Base-by-base conservation (phyloP, 2,329 filamentous ascomycete species). In the Aureobasidium lini region DNA sequence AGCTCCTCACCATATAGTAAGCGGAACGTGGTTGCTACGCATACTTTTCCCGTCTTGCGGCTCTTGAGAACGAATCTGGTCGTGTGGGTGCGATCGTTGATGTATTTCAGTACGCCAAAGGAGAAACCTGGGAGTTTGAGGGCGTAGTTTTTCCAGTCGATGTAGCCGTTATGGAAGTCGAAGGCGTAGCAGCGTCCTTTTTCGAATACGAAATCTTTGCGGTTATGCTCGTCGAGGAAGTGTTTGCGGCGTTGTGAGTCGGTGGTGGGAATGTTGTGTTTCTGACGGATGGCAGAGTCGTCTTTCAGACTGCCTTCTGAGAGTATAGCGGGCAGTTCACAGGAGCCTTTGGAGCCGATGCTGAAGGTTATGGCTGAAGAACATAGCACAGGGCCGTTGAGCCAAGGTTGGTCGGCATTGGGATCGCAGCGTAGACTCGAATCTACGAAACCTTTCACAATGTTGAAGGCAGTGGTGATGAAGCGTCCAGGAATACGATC, bases 401-500 rank as follows among this genome's bases (percentile, higher is more conserved):
- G 74, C 70, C 90, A 91, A 0, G 93, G 94, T 66, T 82, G 79
- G 68, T 97, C 92, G 1, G 89, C 89, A 66, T 95, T 93, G 0
- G 89, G 86, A 71, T 99, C 92, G 16, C 92, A 93, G 3, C 94
- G 87, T 0, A 99, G 76, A 0, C 90, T 90, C 0, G 93, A 92
- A 70, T 99, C 94, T 48, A 97, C 87, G 77, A 86, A 89, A 85
- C 89, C 93, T 67, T 89, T 89, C 31, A 95, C 89, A 47, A 96
- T 88, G 42, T 83, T 84, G 72, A 96, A 84, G 0, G 91, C 92
- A 1, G 88, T 87, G 70, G 84, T 85, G 29, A 63, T 56, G 73
- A 96, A 95, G 0, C 93, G 90, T 0, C 89, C 89, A 0, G 93
- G 93, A 2, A 97, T 77, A 7, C 85, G 81, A 37, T 95, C 88